Conservation (phyloP, 139 green algal genomes). For the Chlamydomonas applanata region DNA sequence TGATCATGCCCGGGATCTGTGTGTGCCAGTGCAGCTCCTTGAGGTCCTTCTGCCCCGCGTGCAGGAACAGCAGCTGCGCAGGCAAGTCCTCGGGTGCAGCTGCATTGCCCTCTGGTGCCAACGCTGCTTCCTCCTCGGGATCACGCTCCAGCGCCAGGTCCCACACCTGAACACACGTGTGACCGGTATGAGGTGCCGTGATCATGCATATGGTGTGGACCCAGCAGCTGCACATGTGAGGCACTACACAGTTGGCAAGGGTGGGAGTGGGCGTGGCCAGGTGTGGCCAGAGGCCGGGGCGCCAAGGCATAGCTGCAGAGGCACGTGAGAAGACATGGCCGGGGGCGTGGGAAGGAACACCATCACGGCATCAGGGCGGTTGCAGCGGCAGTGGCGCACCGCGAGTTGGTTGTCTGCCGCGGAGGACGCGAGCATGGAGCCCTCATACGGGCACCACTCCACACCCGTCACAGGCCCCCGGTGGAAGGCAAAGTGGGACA, state of each 20-base stretch:
- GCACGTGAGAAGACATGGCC: no score
- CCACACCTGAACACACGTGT: slow-evolving; percentile 67
- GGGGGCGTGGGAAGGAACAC: no score
- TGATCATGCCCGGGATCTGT: slow-evolving; percentile 91
- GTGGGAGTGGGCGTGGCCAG: not conserved
- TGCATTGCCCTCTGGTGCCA: slow-evolving; percentile 71
- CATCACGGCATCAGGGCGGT: no score
- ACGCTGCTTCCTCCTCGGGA: slow-evolving; percentile 82
- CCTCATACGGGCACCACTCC: slow-evolving; percentile 94
- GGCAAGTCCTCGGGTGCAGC: slow-evolving; percentile 77
- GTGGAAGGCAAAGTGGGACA: slow-evolving; percentile 42
- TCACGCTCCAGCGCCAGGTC: slow-evolving; percentile 96
- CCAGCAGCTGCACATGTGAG: no score
- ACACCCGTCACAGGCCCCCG: slow-evolving; percentile 80
- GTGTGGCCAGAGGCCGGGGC: no score
- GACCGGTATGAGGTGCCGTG: no score
- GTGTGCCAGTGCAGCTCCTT: slow-evolving; percentile 98
- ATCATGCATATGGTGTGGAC: no score
- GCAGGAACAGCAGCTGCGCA: slow-evolving; percentile 92
- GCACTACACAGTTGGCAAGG: no score
- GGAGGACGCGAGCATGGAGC: slow-evolving; percentile 81
- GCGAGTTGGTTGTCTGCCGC: slow-evolving; percentile 67
- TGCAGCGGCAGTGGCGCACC: no score
- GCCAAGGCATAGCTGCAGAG: no score
- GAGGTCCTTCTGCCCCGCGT: slow-evolving; percentile 87